A percentile compares a stretch with the other conserved stretches of the same genome.
Conservation (phyloP, 2,329 filamentous ascomycete species). For the Phialophora verrucosa region DNA sequence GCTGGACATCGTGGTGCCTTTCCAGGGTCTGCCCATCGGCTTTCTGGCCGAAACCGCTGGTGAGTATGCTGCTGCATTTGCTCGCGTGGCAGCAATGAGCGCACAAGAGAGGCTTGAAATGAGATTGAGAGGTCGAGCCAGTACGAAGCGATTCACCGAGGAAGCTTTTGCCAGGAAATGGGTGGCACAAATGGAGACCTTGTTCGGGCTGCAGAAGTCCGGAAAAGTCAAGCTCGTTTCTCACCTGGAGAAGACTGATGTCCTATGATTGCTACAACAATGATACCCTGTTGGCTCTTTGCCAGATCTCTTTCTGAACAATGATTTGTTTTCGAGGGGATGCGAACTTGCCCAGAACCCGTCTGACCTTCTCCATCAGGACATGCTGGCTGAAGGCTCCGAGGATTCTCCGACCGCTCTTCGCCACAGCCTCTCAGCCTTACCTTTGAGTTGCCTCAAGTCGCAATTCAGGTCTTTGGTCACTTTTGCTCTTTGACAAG, state of each 20-base stretch:
- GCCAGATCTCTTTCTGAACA: not conserved
- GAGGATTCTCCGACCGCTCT: constrained; percentile 2
- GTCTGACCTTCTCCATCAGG: not conserved
- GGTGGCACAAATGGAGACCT: constrained; percentile 73
- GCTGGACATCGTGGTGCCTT: constrained; percentile 83
- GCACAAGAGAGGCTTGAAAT: constrained; percentile 71
- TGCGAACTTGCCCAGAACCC: not conserved
- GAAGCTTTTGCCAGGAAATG: constrained; percentile 81
- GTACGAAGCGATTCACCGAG: constrained; percentile 84
- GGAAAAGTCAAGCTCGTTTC: not conserved
- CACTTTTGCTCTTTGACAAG: constrained; percentile 11
- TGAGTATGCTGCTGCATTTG: constrained; percentile 82
- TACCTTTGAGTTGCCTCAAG: constrained; percentile 13
- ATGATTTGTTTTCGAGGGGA: not conserved
- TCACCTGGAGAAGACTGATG: constrained; percentile 2
- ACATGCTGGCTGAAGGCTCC: not conserved
- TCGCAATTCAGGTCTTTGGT: constrained; percentile 20
- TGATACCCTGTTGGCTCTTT: constrained; percentile 27
- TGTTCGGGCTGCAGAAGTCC: constrained; percentile 59
- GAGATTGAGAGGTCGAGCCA: constrained; percentile 74
- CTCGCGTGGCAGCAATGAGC: constrained; percentile 69
- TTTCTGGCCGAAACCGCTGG: constrained; percentile 80
- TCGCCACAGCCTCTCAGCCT: constrained; percentile 11
- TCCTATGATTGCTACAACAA: constrained; percentile 16
- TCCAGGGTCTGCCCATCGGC: constrained; percentile 79